Evolutionary conservation across 306 rosid genomes (phyloP).

Genomic region (Pyrus communis): DNA sequence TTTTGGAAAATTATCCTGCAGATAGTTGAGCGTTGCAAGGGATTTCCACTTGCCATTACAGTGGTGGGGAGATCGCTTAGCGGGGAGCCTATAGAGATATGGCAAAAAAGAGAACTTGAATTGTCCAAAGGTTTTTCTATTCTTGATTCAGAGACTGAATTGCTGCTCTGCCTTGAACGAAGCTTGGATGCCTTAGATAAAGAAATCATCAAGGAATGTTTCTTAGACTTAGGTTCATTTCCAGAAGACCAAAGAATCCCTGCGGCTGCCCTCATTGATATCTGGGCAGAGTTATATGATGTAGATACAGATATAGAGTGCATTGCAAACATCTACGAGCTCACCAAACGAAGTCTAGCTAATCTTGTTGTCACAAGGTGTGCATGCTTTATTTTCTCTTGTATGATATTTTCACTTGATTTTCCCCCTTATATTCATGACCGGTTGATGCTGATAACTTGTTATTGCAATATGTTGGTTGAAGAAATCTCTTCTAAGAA

Average conservation of each 20-base stretch:
- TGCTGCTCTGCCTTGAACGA: constrained; percentile 24
- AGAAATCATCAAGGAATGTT: constrained; percentile 38
- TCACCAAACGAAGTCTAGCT: constrained; percentile 25
- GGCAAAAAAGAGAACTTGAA: constrained; percentile 20
- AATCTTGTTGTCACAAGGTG: constrained; percentile 12
- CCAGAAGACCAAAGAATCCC: constrained; percentile 51
- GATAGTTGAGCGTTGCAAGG: constrained; percentile 41
- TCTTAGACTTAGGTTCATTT: constrained; percentile 17
- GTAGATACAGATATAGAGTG: constrained; percentile 27
- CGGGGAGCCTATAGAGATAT: not conserved
- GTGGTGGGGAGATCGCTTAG: constrained; percentile 36
- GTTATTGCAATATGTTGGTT: too few relatives aligned
- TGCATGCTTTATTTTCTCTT: not conserved
- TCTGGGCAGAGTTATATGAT: constrained; percentile 41
- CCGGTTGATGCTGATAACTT: not conserved
- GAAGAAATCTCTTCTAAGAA: not conserved
- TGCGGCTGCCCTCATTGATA: constrained; percentile 50
- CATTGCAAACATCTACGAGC: not conserved
- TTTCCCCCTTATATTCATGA: not conserved
- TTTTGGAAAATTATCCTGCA: constrained; percentile 17
- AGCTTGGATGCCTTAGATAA: constrained; percentile 27
- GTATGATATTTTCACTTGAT: constrained; percentile 26
- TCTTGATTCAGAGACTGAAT: constrained; percentile 5
- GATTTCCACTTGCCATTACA: constrained; percentile 49
- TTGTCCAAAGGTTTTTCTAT: constrained; percentile 20